These are phyloP conservation scores for Emergomyces orientalis DNA, from an alignment of 2,329 filamentous ascomycete genomes.

Conservation along the genomic window DNA sequence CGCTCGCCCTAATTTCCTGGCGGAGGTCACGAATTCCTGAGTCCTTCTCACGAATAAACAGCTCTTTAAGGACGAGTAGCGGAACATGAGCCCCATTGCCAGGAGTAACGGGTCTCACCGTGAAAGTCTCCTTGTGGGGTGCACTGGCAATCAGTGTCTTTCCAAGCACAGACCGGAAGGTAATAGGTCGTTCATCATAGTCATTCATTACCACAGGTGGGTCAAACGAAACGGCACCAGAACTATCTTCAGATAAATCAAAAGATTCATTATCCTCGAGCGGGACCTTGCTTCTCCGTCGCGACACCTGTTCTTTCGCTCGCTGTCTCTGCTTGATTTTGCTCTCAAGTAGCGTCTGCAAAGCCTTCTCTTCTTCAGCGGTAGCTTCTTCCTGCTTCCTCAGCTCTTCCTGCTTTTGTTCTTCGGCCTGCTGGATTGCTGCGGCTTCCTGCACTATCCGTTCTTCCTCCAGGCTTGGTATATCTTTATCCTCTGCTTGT, in stretches of 20 bases:
- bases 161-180: conserved; percentile 62
- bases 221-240: conserved; percentile 35
- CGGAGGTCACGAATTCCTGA: conserved; percentile 58
- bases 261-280: conserved; percentile 24
- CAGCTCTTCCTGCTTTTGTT: conserved; percentile 42
- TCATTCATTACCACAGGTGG: conserved; percentile 49
- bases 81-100: conserved; percentile 48
- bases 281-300: conserved; percentile 32
- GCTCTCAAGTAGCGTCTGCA: conserved; percentile 33
- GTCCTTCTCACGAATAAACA: conserved; percentile 48
- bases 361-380: conserved; percentile 31
- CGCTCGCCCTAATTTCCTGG: conserved; percentile 65
- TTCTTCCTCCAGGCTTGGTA: conserved; percentile 84
- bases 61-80: conserved; percentile 64
- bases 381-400: conserved; percentile 34
- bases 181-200: conserved; percentile 51
- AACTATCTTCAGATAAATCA: conserved; percentile 27
- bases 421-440: conserved; percentile 44
- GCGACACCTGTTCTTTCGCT: conserved; percentile 30
- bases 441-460: conserved; percentile 70
- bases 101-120: conserved; percentile 58
- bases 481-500: conserved; percentile 61
- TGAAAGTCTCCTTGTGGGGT: conserved; percentile 54
- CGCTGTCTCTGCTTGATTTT: conserved; percentile 30
- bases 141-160: conserved; percentile 58